phyloP scores from a whole-genome alignment of 352 stramenopile genomes.

The Phytophthora kernoviae region DNA sequence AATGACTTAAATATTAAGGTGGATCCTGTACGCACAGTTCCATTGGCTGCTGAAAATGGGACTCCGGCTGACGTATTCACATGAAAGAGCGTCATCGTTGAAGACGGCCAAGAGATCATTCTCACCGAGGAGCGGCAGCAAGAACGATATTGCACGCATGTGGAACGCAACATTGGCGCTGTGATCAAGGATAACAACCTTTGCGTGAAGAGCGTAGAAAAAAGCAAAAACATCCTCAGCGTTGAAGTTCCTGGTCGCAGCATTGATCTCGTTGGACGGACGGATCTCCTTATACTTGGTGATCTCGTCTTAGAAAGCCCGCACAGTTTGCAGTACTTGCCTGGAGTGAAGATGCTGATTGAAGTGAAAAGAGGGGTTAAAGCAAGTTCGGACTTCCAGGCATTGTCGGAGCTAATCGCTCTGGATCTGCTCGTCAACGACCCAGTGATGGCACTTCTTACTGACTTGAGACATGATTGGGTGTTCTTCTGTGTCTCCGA shows the following conservation, averaged over 20 bases:
- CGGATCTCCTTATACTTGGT: conserved; percentile 51
- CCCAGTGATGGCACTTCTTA: conserved; percentile 52
- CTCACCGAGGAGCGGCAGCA: conserved; percentile 42
- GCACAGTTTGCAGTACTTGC: conserved; percentile 23
- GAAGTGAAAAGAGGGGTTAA: conserved; percentile 50
- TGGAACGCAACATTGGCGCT: conserved; percentile 42
- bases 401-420: conserved; percentile 47
- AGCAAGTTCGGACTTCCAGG: conserved; percentile 31
- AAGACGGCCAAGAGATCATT: not conserved
- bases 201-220: conserved; percentile 45
- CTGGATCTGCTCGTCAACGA: conserved; percentile 42
- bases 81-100: conserved; percentile 24
- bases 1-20: conserved; percentile 30
- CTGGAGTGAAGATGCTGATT: conserved; percentile 50
- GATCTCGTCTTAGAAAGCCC: conserved; percentile 19
- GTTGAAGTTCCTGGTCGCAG: conserved; percentile 32
- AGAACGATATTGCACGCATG: conserved; percentile 33
- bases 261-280: conserved; percentile 42
- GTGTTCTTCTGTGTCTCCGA: conserved; percentile 54
- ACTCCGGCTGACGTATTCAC: conserved; percentile 17
- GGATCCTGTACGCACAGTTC: conserved; percentile 9
- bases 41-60: conserved; percentile 17
- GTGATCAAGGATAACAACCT: conserved; percentile 37
- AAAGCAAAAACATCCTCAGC: conserved; percentile 30
- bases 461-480: conserved; percentile 40